A percentile compares a stretch with the other conserved stretches of the same genome.
Evolutionary conservation across 2,329 filamentous ascomycete genomes (phyloP).

Genomic region (Penicillium sp.): DNA sequence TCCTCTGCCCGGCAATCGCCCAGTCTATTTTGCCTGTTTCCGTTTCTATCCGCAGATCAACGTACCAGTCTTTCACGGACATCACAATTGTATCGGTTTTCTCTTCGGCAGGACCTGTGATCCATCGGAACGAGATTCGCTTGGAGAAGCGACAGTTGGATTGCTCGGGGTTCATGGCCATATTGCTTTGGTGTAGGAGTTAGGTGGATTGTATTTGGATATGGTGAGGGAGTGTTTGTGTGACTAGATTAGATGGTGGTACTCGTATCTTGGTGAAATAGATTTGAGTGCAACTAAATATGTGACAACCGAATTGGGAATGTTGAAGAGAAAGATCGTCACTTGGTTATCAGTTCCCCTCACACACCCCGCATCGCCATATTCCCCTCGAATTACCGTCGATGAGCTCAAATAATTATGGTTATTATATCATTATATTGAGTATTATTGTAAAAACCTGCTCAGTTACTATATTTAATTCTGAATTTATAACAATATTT

Average conservation of each 20-base stretch:
- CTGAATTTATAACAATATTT: background rate
- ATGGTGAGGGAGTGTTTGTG: background rate
- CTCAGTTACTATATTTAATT: background rate
- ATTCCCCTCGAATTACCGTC: background rate
- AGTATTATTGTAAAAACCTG: too few relatives aligned
- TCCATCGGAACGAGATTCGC: constrained; percentile 46
- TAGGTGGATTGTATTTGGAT: background rate
- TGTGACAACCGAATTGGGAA: constrained; percentile 7
- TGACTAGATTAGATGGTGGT: background rate
- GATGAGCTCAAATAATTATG: background rate
- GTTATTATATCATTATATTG: background rate
- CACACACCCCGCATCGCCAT: constrained; percentile 19
- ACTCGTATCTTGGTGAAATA: background rate
- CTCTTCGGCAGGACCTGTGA: constrained; percentile 41
- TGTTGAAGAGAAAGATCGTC: constrained; percentile 12
- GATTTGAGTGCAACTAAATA: background rate
- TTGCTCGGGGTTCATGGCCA: constrained; percentile 7
- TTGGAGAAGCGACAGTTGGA: constrained; percentile 34
- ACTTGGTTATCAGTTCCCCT: constrained; percentile 18
- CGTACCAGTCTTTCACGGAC: constrained; percentile 44
- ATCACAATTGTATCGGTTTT: constrained; percentile 46
- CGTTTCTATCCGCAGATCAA: constrained; percentile 44
- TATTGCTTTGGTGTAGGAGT: background rate
- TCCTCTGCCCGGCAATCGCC: constrained; percentile 44
- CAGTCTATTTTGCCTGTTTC: constrained; percentile 39